Percentiles rank a stretch among this genome's conserved stretches.
These are phyloP conservation scores for Metschnikowia amazonensis DNA, from an alignment of 805 yeast species.

Conservation along the genomic window DNA sequence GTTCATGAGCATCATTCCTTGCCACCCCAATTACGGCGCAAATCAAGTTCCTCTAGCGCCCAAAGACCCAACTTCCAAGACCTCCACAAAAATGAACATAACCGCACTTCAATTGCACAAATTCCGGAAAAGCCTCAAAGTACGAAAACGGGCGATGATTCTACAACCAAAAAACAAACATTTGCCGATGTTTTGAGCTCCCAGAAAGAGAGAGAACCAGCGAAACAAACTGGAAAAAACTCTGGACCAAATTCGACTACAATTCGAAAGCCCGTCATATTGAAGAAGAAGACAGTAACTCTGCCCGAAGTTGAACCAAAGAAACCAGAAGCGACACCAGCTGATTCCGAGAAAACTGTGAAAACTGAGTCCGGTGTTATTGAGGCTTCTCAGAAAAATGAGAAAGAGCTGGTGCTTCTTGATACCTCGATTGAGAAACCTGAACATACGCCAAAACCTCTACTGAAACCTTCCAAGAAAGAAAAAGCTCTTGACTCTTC, in stretches of 20 bases:
- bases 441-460: neutral
- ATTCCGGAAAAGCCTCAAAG: neutral
- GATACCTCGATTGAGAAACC: neutral
- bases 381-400: neutral
- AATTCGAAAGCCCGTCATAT: constrained; percentile 32
- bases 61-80: constrained; percentile 1
- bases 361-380: neutral
- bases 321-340: neutral
- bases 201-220: constrained; percentile 16
- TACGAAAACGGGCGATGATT: neutral
- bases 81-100: neutral
- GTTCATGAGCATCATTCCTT: neutral
- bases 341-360: neutral
- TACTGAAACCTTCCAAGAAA: neutral
- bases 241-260: constrained; percentile 24
- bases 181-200: constrained; percentile 38
- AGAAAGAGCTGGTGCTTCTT: neutral
- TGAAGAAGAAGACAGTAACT: constrained; percentile 31
- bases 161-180: constrained; percentile 25
- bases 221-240: constrained; percentile 18
- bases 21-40: constrained; percentile 3
- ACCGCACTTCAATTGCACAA: neutral
- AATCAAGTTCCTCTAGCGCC: neutral
- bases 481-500: neutral
- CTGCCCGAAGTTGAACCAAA: constrained; percentile 1